Percentiles rank a stretch among this genome's conserved stretches.
Evolutionary conservation across 768 basidiomycete species (phyloP).

Genomic region (Psilocybe sp.): DNA sequence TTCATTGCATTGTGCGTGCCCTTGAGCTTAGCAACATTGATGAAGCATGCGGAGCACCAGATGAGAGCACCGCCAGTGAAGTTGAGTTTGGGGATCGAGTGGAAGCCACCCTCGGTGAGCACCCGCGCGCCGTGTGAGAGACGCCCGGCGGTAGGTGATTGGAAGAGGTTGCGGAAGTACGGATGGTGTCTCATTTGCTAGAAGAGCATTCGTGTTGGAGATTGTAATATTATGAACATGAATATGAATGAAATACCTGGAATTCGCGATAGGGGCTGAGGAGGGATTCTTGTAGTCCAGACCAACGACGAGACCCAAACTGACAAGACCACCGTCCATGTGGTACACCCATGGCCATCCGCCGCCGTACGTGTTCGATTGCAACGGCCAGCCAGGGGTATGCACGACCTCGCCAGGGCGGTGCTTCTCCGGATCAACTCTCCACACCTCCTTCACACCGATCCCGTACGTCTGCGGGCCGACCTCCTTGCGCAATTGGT

Average conservation of each 20-base stretch:
- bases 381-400: slow-evolving; percentile 92
- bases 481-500: slow-evolving; percentile 62
- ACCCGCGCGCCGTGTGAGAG: slow-evolving; percentile 89
- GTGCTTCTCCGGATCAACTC: slow-evolving; percentile 63
- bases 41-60: slow-evolving; percentile 93
- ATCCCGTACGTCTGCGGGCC: slow-evolving; percentile 96
- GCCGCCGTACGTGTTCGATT: slow-evolving; percentile 83
- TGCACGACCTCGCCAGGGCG: slow-evolving; percentile 84
- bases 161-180: slow-evolving; percentile 78
- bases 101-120: slow-evolving; percentile 91
- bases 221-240: neutral
- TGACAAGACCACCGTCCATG: slow-evolving; percentile 89
- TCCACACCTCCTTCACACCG: slow-evolving; percentile 97
- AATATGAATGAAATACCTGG: slow-evolving; percentile 53
- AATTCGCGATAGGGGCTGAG: slow-evolving; percentile 90
- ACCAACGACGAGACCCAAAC: slow-evolving; percentile 88
- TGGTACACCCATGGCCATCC: slow-evolving; percentile 96
- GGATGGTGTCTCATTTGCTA: slow-evolving; percentile 94
- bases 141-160: slow-evolving; percentile 59
- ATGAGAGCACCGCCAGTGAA: slow-evolving; percentile 96
- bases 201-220: slow-evolving; percentile 1
- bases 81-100: slow-evolving; percentile 78
- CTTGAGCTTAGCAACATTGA: slow-evolving; percentile 97
- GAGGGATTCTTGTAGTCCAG: slow-evolving; percentile 93
- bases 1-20: slow-evolving; percentile 99